phyloP scores from a whole-genome alignment of 345 rosid genomes.

The Boechera stricta region DNA sequence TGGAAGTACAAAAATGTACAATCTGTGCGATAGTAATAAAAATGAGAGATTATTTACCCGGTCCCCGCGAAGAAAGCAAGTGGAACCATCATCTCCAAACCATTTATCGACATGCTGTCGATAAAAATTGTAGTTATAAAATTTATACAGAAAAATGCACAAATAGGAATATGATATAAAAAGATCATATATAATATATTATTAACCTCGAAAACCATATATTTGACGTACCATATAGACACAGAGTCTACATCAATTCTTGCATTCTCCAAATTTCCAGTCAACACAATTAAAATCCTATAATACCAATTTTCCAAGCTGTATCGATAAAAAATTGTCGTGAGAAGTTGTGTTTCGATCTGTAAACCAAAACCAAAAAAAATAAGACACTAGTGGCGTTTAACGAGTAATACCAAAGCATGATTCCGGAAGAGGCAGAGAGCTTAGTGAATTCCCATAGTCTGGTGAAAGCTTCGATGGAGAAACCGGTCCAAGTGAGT shows the following conservation, averaged over 20 bases:
- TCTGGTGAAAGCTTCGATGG: constrained; percentile 68
- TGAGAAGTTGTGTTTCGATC: neutral
- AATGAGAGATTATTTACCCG: neutral
- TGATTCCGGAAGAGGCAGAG: constrained; percentile 80
- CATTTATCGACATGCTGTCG: neutral
- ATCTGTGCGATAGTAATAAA: neutral
- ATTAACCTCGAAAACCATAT: neutral
- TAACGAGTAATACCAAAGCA: constrained; percentile 13
- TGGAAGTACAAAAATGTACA: too few species aligned
- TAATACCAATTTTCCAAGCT: neutral
- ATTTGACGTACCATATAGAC: neutral
- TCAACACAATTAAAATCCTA: neutral
- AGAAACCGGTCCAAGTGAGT: constrained; percentile 79
- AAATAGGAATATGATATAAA: too few species aligned
- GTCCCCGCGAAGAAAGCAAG: neutral
- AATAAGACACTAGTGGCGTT: neutral
- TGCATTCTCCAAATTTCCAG: neutral
- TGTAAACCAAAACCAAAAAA: neutral
- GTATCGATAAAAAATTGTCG: neutral
- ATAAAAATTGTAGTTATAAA: neutral
- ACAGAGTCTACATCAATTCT: neutral
- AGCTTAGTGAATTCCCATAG: constrained; percentile 78
- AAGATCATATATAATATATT: too few species aligned
- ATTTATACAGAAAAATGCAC: neutral
- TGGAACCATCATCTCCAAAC: neutral